A percentile compares a stretch with the other conserved stretches of the same genome.
Evolutionary conservation across 1,139 yeast genomes (phyloP).

Genomic region (Nakaseomyces glabratus): DNA sequence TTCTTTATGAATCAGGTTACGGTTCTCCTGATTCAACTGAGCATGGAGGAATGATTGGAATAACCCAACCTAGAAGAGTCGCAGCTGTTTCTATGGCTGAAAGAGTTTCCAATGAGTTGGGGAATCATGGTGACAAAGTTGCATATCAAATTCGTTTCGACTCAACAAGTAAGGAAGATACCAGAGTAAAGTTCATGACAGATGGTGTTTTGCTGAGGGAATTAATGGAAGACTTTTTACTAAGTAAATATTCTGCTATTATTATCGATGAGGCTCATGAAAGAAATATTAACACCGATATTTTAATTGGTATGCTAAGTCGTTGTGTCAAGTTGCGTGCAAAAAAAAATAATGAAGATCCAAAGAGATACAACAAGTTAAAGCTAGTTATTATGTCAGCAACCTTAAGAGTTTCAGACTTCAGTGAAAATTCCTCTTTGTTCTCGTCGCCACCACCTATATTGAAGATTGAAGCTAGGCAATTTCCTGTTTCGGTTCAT

Average conservation of each 20-base stretch:
- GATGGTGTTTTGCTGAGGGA: constrained; percentile 95
- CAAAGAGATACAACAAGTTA: constrained; percentile 46
- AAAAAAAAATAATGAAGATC: constrained; percentile 41
- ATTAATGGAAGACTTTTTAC: constrained; percentile 76
- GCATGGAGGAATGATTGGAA: constrained; percentile 86
- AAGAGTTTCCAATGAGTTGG: constrained; percentile 77
- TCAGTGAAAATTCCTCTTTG: constrained; percentile 66
- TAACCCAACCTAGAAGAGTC: constrained; percentile 96
- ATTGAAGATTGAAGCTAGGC: constrained; percentile 86
- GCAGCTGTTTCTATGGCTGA: constrained; percentile 98
- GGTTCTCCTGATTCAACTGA: constrained; percentile 52
- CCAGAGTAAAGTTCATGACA: constrained; percentile 92
- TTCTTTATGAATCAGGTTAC: constrained; percentile 79
- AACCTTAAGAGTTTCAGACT: constrained; percentile 85
- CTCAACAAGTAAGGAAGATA: constrained; percentile 55
- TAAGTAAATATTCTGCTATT: constrained; percentile 74
- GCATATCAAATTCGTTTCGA: constrained; percentile 93
- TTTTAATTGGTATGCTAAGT: constrained; percentile 86
- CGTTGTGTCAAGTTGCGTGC: constrained; percentile 75
- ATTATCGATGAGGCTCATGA: constrained; percentile 98
- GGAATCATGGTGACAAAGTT: constrained; percentile 66
- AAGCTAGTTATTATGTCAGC: constrained; percentile 87
- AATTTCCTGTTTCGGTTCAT: constrained; percentile 87
- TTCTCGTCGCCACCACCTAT: constrained; percentile 83
- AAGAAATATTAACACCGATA: constrained; percentile 90